Evolutionary conservation across 176 grass and related monocot genomes (phyloP), one percentile per base, ranked within the genome.

Genomic region (Carex scoparia): DNA sequence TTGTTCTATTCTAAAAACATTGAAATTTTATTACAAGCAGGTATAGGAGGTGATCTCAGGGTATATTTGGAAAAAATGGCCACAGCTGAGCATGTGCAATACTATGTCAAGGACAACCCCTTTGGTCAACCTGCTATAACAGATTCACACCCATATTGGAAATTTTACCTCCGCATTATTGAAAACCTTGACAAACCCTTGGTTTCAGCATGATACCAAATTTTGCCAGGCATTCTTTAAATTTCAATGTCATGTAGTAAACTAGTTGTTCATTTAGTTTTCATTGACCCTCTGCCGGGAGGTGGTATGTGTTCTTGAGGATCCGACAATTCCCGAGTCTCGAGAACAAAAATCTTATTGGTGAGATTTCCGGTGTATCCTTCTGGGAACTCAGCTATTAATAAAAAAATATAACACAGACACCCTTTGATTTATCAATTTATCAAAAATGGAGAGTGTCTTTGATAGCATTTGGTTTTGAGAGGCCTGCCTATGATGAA

Each of bases 51-150:
- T 87, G 93, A 98, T 76, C 88, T 98, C 84, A 87, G 85, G n/a
- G 53, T 91, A 57, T 98, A 94, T 90, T 88, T 98, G 53, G 91
- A 98, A 85, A 81, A 88, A 14, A 27, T 98, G 8, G 84, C 85
- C 0, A 63, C 71, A 82, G 84, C 89, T 89, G 89, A 89, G 81
- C 84, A 98, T 84, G 92, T 98, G 57, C 86, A 87, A 85, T 16
- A 56, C 76, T 94, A 83, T 19, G 81, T 98, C 81, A 87, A 66
- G 80, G 84, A 98, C 10, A 65, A 94, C 84, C 91, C 95, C 42
- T 98, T 94, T 56, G 95, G 93, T 12, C 95, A 98, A 88, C 84
- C 91, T 32, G 90, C 87, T 69, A 94, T 98, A 83, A 86, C 93
- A 55, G 83, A 89, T 66, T 90, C 53, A 42, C 86, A 92, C 90